Percentiles rank a stretch among this genome's conserved stretches.
Conservation (phyloP, 2,329 filamentous ascomycete genomes). For the Sporothrix euskadiensis region DNA sequence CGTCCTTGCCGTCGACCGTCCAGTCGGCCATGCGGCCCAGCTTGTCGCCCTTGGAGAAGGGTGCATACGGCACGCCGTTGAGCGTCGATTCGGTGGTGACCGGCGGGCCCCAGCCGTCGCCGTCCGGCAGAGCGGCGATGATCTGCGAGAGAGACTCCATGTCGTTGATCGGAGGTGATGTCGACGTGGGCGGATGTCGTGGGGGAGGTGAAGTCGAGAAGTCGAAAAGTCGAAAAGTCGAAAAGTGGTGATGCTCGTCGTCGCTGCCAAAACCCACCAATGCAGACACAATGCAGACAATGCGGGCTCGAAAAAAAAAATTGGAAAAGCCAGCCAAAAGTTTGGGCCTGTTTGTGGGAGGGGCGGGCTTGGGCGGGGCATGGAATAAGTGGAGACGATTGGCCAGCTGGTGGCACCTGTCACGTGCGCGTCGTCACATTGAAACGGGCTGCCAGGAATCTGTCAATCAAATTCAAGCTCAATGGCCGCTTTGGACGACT, state of each 20-base stretch:
- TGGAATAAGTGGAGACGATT: neutral
- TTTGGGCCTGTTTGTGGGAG: slow-evolving; percentile 27
- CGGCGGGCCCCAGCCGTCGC: slow-evolving; percentile 84
- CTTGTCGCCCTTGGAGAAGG: slow-evolving; percentile 98
- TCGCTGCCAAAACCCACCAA: neutral
- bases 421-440: neutral
- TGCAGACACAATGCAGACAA: neutral
- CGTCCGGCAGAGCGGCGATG: slow-evolving; percentile 69
- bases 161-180: slow-evolving; percentile 14
- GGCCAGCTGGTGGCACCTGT: slow-evolving; percentile 26
- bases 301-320: neutral
- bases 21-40: slow-evolving; percentile 99
- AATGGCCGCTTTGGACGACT: neutral
- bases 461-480: neutral
- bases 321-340: neutral
- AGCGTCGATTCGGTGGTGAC: slow-evolving; percentile 83
- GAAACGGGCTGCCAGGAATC: neutral
- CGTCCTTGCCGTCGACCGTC: slow-evolving; percentile 87
- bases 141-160: slow-evolving; percentile 54
- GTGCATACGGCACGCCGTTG: slow-evolving; percentile 93
- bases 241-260: neutral
- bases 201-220: too few relatives aligned
- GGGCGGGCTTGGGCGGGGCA: slow-evolving; percentile 18
- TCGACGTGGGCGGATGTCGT: neutral
- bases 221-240: neutral